A percentile compares a stretch with the other conserved stretches of the same genome.
phyloP scores from a whole-genome alignment of 441 rosid genomes.

The Pelargonium myrrhifolium region DNA sequence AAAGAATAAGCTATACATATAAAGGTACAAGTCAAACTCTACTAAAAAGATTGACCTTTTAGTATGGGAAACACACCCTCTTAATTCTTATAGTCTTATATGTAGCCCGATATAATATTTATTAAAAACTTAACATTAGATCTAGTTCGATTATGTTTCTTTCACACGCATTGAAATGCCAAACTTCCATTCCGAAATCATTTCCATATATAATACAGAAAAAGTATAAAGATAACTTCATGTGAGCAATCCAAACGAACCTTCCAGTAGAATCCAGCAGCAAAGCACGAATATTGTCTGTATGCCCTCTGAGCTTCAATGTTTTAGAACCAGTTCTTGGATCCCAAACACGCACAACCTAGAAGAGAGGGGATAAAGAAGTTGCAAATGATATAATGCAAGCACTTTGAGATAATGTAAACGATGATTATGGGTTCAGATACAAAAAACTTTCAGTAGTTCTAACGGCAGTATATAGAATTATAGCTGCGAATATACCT shows the following conservation, averaged over 20 bases:
- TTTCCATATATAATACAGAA: not conserved
- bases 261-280: conserved; percentile 94
- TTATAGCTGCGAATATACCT: conserved; percentile 37
- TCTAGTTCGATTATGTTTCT: not conserved
- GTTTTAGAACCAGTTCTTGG: conserved; percentile 93
- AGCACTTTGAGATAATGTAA: not conserved
- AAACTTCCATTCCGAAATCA: not conserved
- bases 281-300: conserved; percentile 89
- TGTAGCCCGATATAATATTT: too few relatives aligned
- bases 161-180: not conserved
- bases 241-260: conserved; percentile 29
- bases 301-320: conserved; percentile 93
- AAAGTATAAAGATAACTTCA: conserved; percentile 10
- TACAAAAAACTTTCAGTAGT: not conserved
- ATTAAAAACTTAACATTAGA: too few relatives aligned
- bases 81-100: too few relatives aligned
- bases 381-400: not conserved
- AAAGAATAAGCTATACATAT: too few relatives aligned
- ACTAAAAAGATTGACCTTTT: too few relatives aligned
- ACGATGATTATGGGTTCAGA: not conserved
- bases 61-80: too few relatives aligned
- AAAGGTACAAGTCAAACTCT: too few relatives aligned
- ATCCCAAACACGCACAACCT: conserved; percentile 99
- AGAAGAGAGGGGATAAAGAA: conserved; percentile 9
- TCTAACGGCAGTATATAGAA: not conserved